These are phyloP conservation scores for Pythium phragmiticola DNA, from an alignment of 352 stramenopile species.

Conservation along the genomic window DNA sequence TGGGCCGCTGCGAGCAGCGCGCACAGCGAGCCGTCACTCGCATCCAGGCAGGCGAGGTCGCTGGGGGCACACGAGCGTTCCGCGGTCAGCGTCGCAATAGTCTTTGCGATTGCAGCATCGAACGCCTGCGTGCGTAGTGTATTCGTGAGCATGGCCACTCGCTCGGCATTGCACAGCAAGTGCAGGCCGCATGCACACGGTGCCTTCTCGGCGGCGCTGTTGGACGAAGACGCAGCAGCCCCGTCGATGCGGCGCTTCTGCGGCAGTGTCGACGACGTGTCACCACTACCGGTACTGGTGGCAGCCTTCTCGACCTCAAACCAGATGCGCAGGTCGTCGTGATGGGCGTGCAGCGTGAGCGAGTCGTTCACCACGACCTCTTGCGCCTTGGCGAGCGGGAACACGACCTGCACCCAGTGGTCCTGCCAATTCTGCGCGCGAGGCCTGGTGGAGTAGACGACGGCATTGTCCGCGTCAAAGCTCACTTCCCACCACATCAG, in stretches of 20 bases:
- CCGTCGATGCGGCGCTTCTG: conserved; percentile 33
- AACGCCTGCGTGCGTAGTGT: conserved; percentile 34
- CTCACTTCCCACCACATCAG: conserved; percentile 82
- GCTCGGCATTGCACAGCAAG: conserved; percentile 77
- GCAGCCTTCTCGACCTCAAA: conserved; percentile 51
- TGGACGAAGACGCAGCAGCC: not conserved
- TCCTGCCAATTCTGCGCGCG: conserved; percentile 79
- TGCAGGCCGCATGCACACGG: conserved; percentile 75
- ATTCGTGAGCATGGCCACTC: conserved; percentile 73
- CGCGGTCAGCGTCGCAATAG: conserved; percentile 24
- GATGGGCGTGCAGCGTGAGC: conserved; percentile 52
- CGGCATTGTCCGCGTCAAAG: conserved; percentile 47
- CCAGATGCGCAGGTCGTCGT: conserved; percentile 80
- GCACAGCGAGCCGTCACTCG: conserved; percentile 71
- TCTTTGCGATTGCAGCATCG: conserved; percentile 39
- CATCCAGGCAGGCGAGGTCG: conserved; percentile 59
- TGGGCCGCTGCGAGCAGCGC: conserved; percentile 56
- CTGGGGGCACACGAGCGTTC: conserved; percentile 20
- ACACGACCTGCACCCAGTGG: conserved; percentile 82
- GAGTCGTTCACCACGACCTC: conserved; percentile 24
- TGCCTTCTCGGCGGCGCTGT: conserved; percentile 35
- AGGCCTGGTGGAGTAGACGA: conserved; percentile 70
- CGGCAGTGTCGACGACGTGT: conserved; percentile 19
- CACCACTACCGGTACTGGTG: not conserved
- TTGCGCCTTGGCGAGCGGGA: conserved; percentile 44